Conservation (phyloP, 768 basidiomycete genomes). For the Pluteus cervinus region DNA sequence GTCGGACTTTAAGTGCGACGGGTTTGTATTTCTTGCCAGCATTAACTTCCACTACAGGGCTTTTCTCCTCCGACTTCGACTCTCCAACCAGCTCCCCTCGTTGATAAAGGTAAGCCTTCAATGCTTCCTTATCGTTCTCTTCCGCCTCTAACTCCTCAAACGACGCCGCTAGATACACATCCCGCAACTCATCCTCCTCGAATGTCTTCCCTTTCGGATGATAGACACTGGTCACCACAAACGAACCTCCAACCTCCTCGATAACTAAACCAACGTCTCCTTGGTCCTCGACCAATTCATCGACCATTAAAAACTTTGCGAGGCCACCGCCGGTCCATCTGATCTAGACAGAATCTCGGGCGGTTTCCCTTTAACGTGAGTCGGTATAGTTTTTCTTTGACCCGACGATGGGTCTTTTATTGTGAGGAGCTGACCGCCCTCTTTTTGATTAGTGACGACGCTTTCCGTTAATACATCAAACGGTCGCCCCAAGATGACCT, state of each 20-base stretch:
- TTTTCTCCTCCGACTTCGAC: conserved; percentile 1
- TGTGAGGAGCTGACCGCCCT: conserved; percentile 2
- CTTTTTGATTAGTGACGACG: background rate
- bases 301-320: conserved; percentile 8
- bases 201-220: background rate
- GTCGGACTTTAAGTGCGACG: conserved; percentile 19
- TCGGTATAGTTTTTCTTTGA: conserved; percentile 5
- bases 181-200: background rate
- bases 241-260: too few relatives aligned
- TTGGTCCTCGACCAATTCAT: background rate
- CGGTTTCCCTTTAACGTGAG: background rate
- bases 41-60: background rate
- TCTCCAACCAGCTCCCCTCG: background rate
- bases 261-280: background rate
- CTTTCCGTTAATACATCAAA: conserved; percentile 5
- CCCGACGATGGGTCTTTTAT: conserved; percentile 18
- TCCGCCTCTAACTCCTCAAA: background rate
- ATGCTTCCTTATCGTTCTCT: background rate
- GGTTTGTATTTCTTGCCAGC: conserved; percentile 22
- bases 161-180: background rate
- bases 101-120: background rate
- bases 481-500: conserved; percentile 9
- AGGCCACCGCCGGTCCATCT: conserved; percentile 1
- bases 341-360: conserved; percentile 3
- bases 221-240: background rate